Evolutionary conservation across 106 monocot genomes (phyloP), one percentile per base, ranked within the genome.

Genomic region (Dendrobium nobile): DNA sequence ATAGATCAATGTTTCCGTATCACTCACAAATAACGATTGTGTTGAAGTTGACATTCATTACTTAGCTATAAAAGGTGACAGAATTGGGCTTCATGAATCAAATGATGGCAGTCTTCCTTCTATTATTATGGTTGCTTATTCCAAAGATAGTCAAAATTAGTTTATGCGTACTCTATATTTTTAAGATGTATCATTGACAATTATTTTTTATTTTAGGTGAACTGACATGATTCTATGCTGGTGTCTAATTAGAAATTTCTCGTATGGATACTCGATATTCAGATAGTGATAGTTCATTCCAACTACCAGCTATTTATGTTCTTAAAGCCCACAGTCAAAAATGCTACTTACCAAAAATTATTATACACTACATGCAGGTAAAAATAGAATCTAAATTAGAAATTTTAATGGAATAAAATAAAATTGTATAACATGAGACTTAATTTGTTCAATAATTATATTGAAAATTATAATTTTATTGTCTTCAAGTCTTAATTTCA

Each of bases 291-390:
- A 89, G 91, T 41, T 86, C 84, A 19, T 75, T 87, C 20, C 78
- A 80, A 74, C 55, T 73, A 45, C 89, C 93, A 84, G 99, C 99
- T 80, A 80, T 81, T 27, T 91, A 95, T 84, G 82, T 99, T 68
- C 87, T 99, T 15, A 87, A 75, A 84, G 99, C 95, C 11, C 93
- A 95, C 28, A 95, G 95, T 79, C 89, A 95, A 1, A 85, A 89
- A 80, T 99, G 99, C 68, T 99, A 95, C 77, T 47, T 99, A 65
- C 91, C 95, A 47, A 95, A 99, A 83, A 87, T 88, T 17, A 91
- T 99, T 85, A 90, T 99, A 84, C 91, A 95, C 9, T 95, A 90
- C 77, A 99, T 99, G 99, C 93, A 99, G 86, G 99, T 95, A 74
- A 37, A 37, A 37, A 61, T 4, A 2, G 80, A 7, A 47, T 7